Evolutionary conservation across 495 filamentous ascomycete species (phyloP), one percentile per base, ranked within the genome.

Genomic region (Pseudoneurospora amorphoporcata): DNA sequence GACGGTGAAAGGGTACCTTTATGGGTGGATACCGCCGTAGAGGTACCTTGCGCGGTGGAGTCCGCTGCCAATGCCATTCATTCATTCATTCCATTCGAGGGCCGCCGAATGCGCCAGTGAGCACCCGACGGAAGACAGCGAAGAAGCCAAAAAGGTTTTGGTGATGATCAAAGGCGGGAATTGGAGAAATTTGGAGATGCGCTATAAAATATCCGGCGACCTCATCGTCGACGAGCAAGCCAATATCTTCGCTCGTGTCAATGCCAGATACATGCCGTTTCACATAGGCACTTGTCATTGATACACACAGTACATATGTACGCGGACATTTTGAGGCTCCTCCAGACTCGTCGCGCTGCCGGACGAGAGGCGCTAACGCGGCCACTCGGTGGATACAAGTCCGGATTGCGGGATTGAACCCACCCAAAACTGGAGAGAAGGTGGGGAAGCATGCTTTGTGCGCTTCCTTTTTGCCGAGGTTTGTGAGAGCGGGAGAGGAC

Each of bases 401-500:
- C 53, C 53, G 12, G 53, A 65, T 65, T 65, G 53, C 53, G 53
- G 53, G 53, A 35, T 65, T 65, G 53, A 65, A 65, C 53, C 53
- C 53, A 37, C 53, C 53, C 53, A 65, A 65, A 65, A 65, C 53
- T 35, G 53, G 53, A 65, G 53, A 65, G 53, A 65, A 65, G 16
- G 53, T 65, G 53, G 53, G 47, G 53, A 29, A 35, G 4, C 53
- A 65, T 65, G 29, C 40, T 38, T 73, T 71, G 58, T 39, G 65
- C 74, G 72, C 41, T 38, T 68, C 76, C 73, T 47, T 78, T 77
- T 78, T 80, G 79, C 79, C 79, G 79, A 80, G 79, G 79, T 76
- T 73, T 71, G 74, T 38, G 69, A 61, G 69, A 75, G 41, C 35
- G 32, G 10, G 71, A 40, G 71, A 35, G 71, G 73, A 65, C 53